Conservation (phyloP, 805 yeast genomes). For the Blastobotrys peoriensis region DNA sequence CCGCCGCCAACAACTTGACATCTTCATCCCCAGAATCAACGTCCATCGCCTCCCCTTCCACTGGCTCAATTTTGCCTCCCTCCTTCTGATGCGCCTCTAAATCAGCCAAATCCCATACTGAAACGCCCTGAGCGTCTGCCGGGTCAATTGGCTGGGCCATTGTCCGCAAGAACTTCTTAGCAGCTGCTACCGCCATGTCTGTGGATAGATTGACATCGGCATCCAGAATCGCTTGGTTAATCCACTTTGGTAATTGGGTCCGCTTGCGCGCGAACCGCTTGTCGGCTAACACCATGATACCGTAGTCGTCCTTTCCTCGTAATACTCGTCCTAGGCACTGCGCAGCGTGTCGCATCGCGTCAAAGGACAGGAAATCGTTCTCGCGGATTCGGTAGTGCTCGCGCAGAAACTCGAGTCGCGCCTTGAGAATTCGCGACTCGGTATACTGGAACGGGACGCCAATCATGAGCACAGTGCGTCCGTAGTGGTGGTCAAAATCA, state of each 20-base stretch:
- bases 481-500: slow-evolving; percentile 98
- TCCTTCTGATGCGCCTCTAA: slow-evolving; percentile 18
- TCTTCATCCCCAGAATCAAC: slow-evolving; percentile 6
- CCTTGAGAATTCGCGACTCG: slow-evolving; percentile 91
- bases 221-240: slow-evolving; percentile 84
- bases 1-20: slow-evolving; percentile 3
- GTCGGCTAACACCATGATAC: slow-evolving; percentile 97
- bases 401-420: slow-evolving; percentile 85
- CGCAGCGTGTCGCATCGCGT: slow-evolving; percentile 99
- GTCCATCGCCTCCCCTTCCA: slow-evolving; percentile 3
- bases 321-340: slow-evolving; percentile 96
- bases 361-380: slow-evolving; percentile 91
- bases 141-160: slow-evolving; percentile 92
- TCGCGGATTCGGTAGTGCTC: slow-evolving; percentile 91
- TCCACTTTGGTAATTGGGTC: slow-evolving; percentile 93
- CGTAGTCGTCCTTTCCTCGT: slow-evolving; percentile 98
- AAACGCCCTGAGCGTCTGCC: slow-evolving; percentile 87
- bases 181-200: slow-evolving; percentile 94
- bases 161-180: slow-evolving; percentile 84
- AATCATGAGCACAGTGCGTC: slow-evolving; percentile 95
- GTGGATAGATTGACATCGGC: slow-evolving; percentile 90
- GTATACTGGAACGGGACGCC: slow-evolving; percentile 99
- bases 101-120: slow-evolving; percentile 76
- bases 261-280: slow-evolving; percentile 83
- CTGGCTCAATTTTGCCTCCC: background rate